These are phyloP conservation scores for Xylaria longipes DNA, from an alignment of 495 filamentous ascomycete species.

Conservation along the genomic window DNA sequence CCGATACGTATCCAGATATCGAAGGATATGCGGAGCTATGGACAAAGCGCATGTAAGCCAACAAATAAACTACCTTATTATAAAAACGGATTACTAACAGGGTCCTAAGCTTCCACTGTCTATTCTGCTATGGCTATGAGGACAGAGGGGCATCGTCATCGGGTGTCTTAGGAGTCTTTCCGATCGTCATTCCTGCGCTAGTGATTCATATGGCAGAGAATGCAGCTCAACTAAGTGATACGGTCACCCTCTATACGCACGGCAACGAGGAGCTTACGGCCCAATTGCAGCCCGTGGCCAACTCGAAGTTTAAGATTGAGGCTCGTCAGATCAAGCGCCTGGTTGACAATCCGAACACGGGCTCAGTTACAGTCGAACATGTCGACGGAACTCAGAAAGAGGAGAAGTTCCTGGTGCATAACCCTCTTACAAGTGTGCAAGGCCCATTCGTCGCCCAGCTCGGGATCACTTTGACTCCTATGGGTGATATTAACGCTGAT, in stretches of 20 bases:
- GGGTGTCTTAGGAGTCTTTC: conserved; percentile 24
- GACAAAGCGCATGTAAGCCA: conserved; percentile 31
- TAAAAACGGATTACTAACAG: conserved; percentile 48
- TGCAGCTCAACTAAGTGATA: conserved; percentile 7
- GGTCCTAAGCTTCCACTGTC: conserved; percentile 34
- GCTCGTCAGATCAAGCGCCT: conserved; percentile 23
- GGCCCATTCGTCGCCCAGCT: conserved; percentile 30
- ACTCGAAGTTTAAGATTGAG: conserved; percentile 15
- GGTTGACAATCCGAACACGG: not conserved
- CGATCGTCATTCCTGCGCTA: not conserved
- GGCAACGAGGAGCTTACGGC: conserved; percentile 26
- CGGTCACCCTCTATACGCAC: conserved; percentile 29
- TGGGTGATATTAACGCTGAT: conserved; percentile 22
- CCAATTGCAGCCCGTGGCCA: not conserved
- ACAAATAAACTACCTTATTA: conserved; percentile 48
- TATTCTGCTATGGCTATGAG: conserved; percentile 33
- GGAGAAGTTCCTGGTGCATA: conserved; percentile 26
- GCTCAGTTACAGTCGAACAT: conserved; percentile 19
- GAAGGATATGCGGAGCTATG: conserved; percentile 46
- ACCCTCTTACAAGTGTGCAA: conserved; percentile 15
- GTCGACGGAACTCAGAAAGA: conserved; percentile 10
- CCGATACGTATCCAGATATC: conserved; percentile 43
- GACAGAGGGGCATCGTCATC: conserved; percentile 24
- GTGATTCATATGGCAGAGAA: conserved; percentile 25
- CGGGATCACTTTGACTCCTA: conserved; percentile 12